These are phyloP conservation scores for Apiospora arundinis DNA, from an alignment of 2,329 filamentous ascomycete species.

Conservation along the genomic window DNA sequence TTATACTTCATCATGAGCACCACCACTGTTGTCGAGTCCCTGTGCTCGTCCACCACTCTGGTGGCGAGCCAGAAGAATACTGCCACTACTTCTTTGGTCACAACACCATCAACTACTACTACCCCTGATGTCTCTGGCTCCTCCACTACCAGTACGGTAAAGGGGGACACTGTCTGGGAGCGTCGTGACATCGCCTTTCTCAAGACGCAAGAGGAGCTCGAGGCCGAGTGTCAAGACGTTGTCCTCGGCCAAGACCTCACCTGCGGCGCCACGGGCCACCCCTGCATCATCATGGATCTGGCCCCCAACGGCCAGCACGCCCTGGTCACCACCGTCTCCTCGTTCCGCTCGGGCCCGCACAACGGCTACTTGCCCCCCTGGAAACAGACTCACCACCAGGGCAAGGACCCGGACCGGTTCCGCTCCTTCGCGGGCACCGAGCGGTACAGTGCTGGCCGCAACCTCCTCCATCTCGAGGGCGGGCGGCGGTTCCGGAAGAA, in stretches of 20 bases:
- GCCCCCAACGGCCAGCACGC: slow-evolving; percentile 29
- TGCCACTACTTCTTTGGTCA: not conserved
- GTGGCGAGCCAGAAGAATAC: not conserved
- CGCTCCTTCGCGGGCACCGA: slow-evolving; percentile 40
- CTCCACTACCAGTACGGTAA: too few relatives aligned
- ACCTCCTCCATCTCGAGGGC: slow-evolving; percentile 35
- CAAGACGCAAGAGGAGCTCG: slow-evolving; percentile 29
- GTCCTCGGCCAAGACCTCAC: slow-evolving; percentile 30
- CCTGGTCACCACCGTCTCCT: slow-evolving; percentile 42
- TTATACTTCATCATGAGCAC: not conserved
- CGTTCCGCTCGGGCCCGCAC: slow-evolving; percentile 35
- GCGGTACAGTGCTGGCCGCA: slow-evolving; percentile 24
- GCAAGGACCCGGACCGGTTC: slow-evolving; percentile 36
- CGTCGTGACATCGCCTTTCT: slow-evolving; percentile 40
- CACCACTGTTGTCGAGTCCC: not conserved
- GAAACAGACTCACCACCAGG: slow-evolving; percentile 34
- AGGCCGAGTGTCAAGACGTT: slow-evolving; percentile 29
- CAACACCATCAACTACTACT: not conserved
- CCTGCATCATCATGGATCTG: slow-evolving; percentile 41
- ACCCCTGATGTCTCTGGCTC: too few relatives aligned
- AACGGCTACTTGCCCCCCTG: slow-evolving; percentile 40
- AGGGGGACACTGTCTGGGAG: not conserved
- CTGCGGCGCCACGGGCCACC: slow-evolving; percentile 37
- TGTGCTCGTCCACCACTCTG: not conserved
- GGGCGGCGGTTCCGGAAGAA: slow-evolving; percentile 34